Evolutionary conservation across 1,284 basidiomycete species (phyloP).

Genomic region (Anthracocystis setariae): DNA sequence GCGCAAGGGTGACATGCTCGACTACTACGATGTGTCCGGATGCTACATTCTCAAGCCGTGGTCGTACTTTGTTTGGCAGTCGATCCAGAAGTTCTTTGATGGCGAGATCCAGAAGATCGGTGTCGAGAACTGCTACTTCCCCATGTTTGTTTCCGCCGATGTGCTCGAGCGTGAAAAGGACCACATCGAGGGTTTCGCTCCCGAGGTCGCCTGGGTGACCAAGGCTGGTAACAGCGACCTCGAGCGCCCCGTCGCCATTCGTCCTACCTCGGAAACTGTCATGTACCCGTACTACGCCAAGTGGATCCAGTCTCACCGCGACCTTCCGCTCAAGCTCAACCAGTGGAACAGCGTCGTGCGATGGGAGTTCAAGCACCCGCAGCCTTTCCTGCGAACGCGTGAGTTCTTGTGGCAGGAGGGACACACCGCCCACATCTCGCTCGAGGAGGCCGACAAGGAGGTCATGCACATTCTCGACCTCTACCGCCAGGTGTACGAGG

Average conservation of each 20-base stretch:
- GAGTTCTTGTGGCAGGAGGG: slow-evolving; percentile 99
- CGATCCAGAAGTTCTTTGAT: slow-evolving; percentile 76
- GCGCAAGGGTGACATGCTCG: slow-evolving; percentile 97
- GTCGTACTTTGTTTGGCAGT: slow-evolving; percentile 97
- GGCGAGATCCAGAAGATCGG: slow-evolving; percentile 87
- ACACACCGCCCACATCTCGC: slow-evolving; percentile 92
- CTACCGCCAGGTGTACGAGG: slow-evolving; percentile 95
- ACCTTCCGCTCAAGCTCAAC: slow-evolving; percentile 95
- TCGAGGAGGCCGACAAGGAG: slow-evolving; percentile 88
- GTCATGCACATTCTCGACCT: slow-evolving; percentile 94
- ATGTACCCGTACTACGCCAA: slow-evolving; percentile 98
- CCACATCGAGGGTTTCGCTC: slow-evolving; percentile 99
- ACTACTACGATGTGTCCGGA: slow-evolving; percentile 98
- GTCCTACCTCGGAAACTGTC: slow-evolving; percentile 96
- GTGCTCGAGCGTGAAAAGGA: slow-evolving; percentile 97
- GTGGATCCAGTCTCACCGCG: slow-evolving; percentile 98
- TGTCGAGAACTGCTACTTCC: slow-evolving; percentile 98
- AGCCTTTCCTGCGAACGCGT: slow-evolving; percentile 97
- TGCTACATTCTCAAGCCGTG: slow-evolving; percentile 98
- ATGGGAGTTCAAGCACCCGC: slow-evolving; percentile 99
- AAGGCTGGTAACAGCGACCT: slow-evolving; percentile 90
- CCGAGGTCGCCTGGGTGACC: slow-evolving; percentile 99
- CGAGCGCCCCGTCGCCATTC: slow-evolving; percentile 96
- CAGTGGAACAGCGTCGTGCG: slow-evolving; percentile 99
- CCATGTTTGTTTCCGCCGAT: slow-evolving; percentile 94